phyloP scores from a whole-genome alignment of 2,329 filamentous ascomycete species.

The Clarireedia paspali region DNA sequence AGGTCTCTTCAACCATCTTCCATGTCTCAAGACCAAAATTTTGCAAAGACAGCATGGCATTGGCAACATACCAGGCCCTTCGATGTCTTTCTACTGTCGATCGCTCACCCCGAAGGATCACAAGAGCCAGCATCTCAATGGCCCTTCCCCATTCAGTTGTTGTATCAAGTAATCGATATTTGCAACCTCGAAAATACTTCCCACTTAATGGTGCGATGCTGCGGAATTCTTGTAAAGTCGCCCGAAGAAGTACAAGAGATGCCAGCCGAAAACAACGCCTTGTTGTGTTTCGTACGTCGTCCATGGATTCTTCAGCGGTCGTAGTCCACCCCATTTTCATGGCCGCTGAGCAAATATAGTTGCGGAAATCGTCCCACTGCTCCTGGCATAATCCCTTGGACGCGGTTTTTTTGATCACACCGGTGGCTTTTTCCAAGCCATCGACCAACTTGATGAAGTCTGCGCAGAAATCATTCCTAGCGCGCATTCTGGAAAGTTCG shows the following conservation, averaged over 20 bases:
- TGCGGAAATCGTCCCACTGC: not conserved
- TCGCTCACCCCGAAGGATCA: not conserved
- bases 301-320: not conserved
- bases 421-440: constrained; percentile 1
- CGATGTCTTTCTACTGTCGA: not conserved
- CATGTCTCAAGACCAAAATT: not conserved
- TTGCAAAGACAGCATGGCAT: not conserved
- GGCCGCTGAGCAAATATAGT: not conserved
- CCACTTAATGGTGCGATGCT: not conserved
- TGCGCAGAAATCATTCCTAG: not conserved
- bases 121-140: not conserved
- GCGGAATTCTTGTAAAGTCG: not conserved
- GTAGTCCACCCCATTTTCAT: not conserved
- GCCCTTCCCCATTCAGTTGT: not conserved
- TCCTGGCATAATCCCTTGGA: not conserved
- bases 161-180: not conserved
- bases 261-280: not conserved
- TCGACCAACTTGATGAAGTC: constrained; percentile 1
- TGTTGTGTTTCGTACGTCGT: not conserved
- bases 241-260: not conserved
- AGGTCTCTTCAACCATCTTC: not conserved
- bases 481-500: not conserved
- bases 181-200: not conserved
- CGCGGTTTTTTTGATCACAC: not conserved
- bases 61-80: not conserved